Evolutionary conservation across 2,329 filamentous ascomycete species (phyloP).

Genomic region (Trichoderma aggressivum): DNA sequence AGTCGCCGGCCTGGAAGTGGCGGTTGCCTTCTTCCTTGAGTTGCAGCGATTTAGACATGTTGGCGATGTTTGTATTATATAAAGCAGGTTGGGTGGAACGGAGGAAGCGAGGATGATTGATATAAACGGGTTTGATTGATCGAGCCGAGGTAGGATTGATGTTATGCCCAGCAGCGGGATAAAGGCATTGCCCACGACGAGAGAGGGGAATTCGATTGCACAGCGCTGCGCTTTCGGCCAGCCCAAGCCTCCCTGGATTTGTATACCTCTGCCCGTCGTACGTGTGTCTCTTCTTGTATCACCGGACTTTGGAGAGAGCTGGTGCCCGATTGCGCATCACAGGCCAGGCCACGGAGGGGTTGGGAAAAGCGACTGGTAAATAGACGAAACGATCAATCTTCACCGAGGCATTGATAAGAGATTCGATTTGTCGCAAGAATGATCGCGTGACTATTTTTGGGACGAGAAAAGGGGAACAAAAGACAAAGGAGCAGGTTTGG

Average conservation of each 20-base stretch:
- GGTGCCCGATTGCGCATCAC: background rate
- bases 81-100: background rate
- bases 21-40: slow-evolving; percentile 61
- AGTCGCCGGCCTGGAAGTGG: slow-evolving; percentile 64
- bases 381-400: background rate
- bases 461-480: background rate
- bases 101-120: background rate
- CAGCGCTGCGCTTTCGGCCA: background rate
- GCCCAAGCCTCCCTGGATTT: background rate
- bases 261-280: background rate
- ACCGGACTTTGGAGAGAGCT: background rate
- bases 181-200: background rate
- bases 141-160: background rate
- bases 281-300: background rate
- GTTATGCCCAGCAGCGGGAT: background rate
- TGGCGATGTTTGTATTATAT: background rate
- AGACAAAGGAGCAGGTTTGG: background rate
- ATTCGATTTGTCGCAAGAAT: background rate
- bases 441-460: background rate
- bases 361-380: background rate
- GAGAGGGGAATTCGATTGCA: background rate
- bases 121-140: background rate
- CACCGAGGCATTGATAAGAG: background rate
- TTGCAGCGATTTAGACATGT: slow-evolving; percentile 36
- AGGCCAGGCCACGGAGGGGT: background rate